These are phyloP conservation scores for Pisolithus microcarpus DNA, from an alignment of 768 basidiomycete species.

Conservation along the genomic window DNA sequence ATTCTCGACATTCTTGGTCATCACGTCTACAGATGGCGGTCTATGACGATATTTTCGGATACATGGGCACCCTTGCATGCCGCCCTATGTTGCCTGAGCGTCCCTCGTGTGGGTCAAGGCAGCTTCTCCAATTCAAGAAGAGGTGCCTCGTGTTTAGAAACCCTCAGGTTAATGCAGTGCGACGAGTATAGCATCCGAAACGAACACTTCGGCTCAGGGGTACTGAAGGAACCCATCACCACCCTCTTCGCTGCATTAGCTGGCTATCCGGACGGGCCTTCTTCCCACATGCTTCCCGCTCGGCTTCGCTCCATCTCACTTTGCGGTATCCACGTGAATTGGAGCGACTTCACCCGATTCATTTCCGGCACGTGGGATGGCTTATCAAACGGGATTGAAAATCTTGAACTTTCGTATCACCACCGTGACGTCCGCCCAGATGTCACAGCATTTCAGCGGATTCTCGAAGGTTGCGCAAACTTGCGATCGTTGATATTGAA, in stretches of 20 bases:
- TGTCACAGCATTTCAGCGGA: slow-evolving; percentile 33
- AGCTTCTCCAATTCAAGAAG: slow-evolving; percentile 16
- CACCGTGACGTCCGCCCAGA: slow-evolving; percentile 49
- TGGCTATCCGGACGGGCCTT: neutral
- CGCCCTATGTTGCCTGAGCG: slow-evolving; percentile 41
- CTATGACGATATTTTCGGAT: slow-evolving; percentile 47
- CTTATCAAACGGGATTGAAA: slow-evolving; percentile 18
- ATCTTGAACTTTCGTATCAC: slow-evolving; percentile 47
- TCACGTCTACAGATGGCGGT: slow-evolving; percentile 46
- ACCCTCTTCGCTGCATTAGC: slow-evolving; percentile 23
- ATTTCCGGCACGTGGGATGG: slow-evolving; percentile 16
- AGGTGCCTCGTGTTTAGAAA: slow-evolving; percentile 32
- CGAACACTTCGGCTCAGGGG: slow-evolving; percentile 36
- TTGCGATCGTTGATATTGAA: slow-evolving; percentile 40
- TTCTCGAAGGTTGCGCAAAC: slow-evolving; percentile 35
- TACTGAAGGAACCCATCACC: slow-evolving; percentile 31
- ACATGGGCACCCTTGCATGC: slow-evolving; percentile 52
- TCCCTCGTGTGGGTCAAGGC: slow-evolving; percentile 27
- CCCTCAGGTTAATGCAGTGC: slow-evolving; percentile 51
- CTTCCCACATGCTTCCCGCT: slow-evolving; percentile 26
- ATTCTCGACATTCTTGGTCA: slow-evolving; percentile 41
- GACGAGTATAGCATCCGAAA: slow-evolving; percentile 48
- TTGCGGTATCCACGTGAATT: slow-evolving; percentile 52
- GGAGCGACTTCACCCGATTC: slow-evolving; percentile 36
- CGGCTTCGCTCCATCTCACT: slow-evolving; percentile 42